Base-by-base conservation (phyloP, 2,329 filamentous ascomycete species). In the Neopestalotiopsis sp. region DNA sequence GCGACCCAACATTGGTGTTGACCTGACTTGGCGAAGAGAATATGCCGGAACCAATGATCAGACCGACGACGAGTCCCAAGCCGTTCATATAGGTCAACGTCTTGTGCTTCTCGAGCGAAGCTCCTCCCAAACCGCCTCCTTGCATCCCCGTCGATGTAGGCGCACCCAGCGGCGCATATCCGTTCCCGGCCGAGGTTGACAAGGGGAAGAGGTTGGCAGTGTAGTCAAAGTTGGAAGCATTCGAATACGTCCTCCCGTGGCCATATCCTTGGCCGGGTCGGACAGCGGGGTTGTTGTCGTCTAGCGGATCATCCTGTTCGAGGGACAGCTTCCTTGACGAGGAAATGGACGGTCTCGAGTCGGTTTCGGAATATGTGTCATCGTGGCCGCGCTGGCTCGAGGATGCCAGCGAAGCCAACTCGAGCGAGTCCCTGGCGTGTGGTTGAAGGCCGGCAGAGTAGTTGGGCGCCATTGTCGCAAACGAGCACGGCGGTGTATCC, bases 11-110 rank as follows among this genome's bases (percentile, higher is more conserved):
- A 78, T 97, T 97, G 67, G 89, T 88, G 81, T 96, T 97, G 75
- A 99, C 95, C 78, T 97, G 94, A 67, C 94, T 94, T 0, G 95
- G 95, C 28, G 94, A 97, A 3, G 94, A 97, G 82, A 98, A 99
- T 76, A 99, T 98, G 14, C 95, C 96, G 30, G 94, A 97, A 3
- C 96, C 96, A 77, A 99, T 98, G 74, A 98, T 97, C 72, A 99
- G 82, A 1, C 96, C 95, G 63, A 98, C 89, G 64, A 99, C 93
- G 69, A 99, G 85, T 30, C 94, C 97, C 69, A 99, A 81, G 0
- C 96, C 96, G 80, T 99, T 99, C 61, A 98, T 79, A 78, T 95
- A 98, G 34, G 96, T 98, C 80, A 99, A 83, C 14, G 93, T 97
- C 84, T 99, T 99, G 84, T 97, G 92, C 80, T 94, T 96, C 85